Evolutionary conservation across 805 yeast genomes (phyloP).

Genomic region (Pichia phayaonensis): DNA sequence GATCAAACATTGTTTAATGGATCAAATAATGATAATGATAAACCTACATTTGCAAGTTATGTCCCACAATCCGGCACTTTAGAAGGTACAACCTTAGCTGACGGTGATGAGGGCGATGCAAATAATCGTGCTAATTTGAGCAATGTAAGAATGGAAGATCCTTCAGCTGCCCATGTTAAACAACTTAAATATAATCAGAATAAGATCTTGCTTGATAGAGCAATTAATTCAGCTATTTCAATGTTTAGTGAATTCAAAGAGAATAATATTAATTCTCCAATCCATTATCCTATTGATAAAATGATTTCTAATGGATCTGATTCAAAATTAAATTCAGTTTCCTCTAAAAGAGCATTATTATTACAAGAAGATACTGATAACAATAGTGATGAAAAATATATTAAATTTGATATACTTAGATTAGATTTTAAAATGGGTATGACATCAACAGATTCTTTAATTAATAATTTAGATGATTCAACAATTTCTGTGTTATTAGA

Average conservation of each 20-base stretch:
- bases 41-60: conserved; percentile 18
- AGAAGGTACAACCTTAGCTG: conserved; percentile 25
- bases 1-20: conserved; percentile 7
- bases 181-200: conserved; percentile 75
- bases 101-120: conserved; percentile 15
- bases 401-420: conserved; percentile 53
- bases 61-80: conserved; percentile 15
- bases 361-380: conserved; percentile 29
- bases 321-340: conserved; percentile 37
- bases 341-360: conserved; percentile 47
- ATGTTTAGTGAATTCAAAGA: conserved; percentile 41
- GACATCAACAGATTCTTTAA: conserved; percentile 31
- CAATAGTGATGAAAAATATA: background rate
- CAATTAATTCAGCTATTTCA: conserved; percentile 46
- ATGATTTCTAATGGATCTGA: conserved; percentile 13
- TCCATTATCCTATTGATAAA: conserved; percentile 47
- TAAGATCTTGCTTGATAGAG: conserved; percentile 54
- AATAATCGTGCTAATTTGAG: background rate
- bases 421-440: conserved; percentile 54
- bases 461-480: conserved; percentile 54
- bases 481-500: conserved; percentile 65
- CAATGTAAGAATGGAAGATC: conserved; percentile 1
- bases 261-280: conserved; percentile 56
- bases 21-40: background rate
- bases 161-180: conserved; percentile 12